These are phyloP conservation scores for Durotheca rogersii DNA, from an alignment of 495 filamentous ascomycete genomes.

Conservation along the genomic window DNA sequence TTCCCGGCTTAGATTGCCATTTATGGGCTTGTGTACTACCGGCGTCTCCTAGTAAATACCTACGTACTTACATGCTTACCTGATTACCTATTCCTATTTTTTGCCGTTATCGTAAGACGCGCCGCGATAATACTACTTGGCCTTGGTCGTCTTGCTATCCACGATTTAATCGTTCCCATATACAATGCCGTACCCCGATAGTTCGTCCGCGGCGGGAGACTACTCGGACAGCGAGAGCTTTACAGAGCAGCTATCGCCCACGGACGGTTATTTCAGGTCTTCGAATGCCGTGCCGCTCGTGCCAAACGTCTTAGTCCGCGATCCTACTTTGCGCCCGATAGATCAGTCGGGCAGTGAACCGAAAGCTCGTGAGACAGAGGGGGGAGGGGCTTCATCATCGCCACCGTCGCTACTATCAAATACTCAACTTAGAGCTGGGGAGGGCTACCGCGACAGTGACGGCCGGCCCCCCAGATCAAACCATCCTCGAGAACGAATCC, in stretches of 20 bases:
- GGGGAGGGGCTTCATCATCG: conserved; percentile 31
- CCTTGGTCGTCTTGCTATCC: conserved; percentile 27
- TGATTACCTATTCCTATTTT: neutral
- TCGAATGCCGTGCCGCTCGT: conserved; percentile 38
- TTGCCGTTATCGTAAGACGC: conserved; percentile 17
- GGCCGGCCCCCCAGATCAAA: conserved; percentile 16
- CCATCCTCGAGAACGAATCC: conserved; percentile 17
- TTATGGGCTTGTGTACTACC: too few species aligned
- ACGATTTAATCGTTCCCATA: conserved; percentile 30
- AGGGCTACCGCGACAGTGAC: conserved; percentile 3
- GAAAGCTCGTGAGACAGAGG: conserved; percentile 44
- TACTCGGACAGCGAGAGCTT: conserved; percentile 39
- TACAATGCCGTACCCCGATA: conserved; percentile 47
- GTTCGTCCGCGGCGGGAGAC: conserved; percentile 44
- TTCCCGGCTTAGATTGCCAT: too few species aligned
- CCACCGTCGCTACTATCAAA: too few species aligned
- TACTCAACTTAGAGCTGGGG: conserved; percentile 1
- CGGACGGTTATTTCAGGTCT: conserved; percentile 46
- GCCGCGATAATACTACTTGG: conserved; percentile 23
- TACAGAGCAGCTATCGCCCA: conserved; percentile 41
- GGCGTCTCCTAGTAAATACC: too few species aligned
- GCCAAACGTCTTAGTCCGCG: conserved; percentile 45
- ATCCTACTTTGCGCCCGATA: conserved; percentile 40
- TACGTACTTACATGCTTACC: too few species aligned
- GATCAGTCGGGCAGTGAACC: conserved; percentile 35